phyloP scores from a whole-genome alignment of 2,329 filamentous ascomycete species.

The Pseudocercospora cruenta region DNA sequence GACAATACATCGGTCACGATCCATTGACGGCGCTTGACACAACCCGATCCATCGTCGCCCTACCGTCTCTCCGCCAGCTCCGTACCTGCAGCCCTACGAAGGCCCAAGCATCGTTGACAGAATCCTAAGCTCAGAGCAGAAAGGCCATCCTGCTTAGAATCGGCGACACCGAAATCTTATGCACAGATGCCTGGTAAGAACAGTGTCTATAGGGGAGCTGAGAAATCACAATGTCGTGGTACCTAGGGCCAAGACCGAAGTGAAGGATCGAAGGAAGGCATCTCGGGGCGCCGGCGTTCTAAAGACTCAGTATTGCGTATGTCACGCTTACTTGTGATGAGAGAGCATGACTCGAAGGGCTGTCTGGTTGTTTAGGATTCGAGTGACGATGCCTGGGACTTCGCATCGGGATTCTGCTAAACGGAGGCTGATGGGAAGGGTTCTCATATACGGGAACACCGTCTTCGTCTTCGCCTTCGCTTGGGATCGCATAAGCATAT shows the following conservation, averaged over 20 bases:
- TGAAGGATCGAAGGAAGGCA: neutral
- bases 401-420: too few species aligned
- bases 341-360: too few species aligned
- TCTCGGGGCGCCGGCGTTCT: too few species aligned
- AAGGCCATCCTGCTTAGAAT: neutral
- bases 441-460: too few species aligned
- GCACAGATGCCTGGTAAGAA: neutral
- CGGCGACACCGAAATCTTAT: conserved; percentile 3
- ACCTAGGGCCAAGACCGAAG: neutral
- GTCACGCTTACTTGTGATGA: too few species aligned
- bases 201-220: neutral
- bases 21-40: too few species aligned
- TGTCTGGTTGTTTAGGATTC: too few species aligned
- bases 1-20: too few species aligned
- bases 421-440: too few species aligned
- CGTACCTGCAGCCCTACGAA: neutral
- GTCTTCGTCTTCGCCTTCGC: neutral
- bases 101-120: neutral
- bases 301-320: too few species aligned
- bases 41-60: neutral
- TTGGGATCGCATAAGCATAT: neutral
- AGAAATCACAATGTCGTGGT: neutral
- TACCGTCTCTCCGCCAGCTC: neutral
- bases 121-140: neutral
- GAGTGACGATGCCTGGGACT: too few species aligned